A percentile compares a stretch with the other conserved stretches of the same genome.
Evolutionary conservation across 306 rosid species (phyloP).

Genomic region (Corylus americana): DNA sequence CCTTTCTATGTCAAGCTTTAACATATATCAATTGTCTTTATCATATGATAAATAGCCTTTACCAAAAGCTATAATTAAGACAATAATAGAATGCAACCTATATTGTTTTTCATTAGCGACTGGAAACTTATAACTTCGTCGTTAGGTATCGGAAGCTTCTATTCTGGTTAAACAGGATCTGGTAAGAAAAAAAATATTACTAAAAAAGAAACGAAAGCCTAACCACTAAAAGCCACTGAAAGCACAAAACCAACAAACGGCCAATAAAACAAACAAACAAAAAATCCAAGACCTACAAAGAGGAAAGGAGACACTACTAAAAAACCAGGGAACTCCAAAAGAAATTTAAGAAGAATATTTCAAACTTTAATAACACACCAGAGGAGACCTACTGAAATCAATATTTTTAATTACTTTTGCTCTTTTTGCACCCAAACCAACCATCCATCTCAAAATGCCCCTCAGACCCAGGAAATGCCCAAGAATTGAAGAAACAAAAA

Average conservation of each 20-base stretch:
- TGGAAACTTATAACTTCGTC: too few relatives aligned
- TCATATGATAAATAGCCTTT: not conserved
- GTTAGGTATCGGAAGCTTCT: too few relatives aligned
- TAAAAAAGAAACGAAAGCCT: not conserved
- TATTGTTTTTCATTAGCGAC: not conserved
- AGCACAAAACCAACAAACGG: not conserved
- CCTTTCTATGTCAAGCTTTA: not conserved
- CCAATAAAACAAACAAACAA: not conserved
- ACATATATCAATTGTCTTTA: not conserved
- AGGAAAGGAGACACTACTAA: not conserved
- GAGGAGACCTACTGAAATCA: not conserved
- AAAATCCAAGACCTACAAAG: not conserved
- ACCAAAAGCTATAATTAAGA: not conserved
- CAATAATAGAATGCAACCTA: not conserved
- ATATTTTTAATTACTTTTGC: too few relatives aligned
- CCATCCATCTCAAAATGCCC: not conserved
- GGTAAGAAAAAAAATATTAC: too few relatives aligned
- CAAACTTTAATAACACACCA: not conserved
- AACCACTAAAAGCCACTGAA: not conserved
- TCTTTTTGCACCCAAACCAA: not conserved
- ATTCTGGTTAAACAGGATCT: too few relatives aligned
- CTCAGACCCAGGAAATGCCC: too few relatives aligned
- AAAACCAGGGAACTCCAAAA: not conserved
- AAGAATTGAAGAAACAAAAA: too few relatives aligned
- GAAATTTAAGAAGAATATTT: not conserved